phyloP scores from a whole-genome alignment of 495 filamentous ascomycete genomes.

The Talaromyces borbonicus region DNA sequence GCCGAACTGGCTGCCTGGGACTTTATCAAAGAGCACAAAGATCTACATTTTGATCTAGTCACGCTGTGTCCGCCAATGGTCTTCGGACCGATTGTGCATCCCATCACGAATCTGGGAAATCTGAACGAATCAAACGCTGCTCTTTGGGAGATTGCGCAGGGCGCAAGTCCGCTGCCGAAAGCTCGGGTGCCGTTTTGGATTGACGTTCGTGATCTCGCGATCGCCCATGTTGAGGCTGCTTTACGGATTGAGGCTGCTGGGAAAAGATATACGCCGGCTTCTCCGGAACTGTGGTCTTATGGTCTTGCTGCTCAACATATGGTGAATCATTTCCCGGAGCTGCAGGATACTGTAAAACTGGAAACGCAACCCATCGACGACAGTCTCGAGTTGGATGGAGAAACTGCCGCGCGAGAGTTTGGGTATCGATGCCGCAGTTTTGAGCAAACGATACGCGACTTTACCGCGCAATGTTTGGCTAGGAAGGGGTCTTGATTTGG shows the following conservation, averaged over 20 bases:
- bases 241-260: constrained; percentile 22
- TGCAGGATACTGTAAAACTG: constrained; percentile 14
- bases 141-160: constrained; percentile 25
- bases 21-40: neutral
- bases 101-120: constrained; percentile 14
- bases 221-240: constrained; percentile 31
- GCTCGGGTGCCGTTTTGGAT: constrained; percentile 30
- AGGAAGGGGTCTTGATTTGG: too few relatives aligned
- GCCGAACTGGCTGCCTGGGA: constrained; percentile 3
- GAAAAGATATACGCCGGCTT: constrained; percentile 24
- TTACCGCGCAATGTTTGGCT: constrained; percentile 1
- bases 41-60: neutral
- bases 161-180: constrained; percentile 18
- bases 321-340: constrained; percentile 18
- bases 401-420: constrained; percentile 28
- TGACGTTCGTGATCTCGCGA: constrained; percentile 35
- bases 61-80: constrained; percentile 18
- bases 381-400: constrained; percentile 28
- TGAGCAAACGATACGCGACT: constrained; percentile 24
- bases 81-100: constrained; percentile 35
- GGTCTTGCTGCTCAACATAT: constrained; percentile 28
- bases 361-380: constrained; percentile 22
- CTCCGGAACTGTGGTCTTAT: constrained; percentile 32
- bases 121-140: constrained; percentile 35
- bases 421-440: constrained; percentile 28